phyloP scores from a whole-genome alignment of 164 flowering plant species.

The Tinospora cordifolia region DNA sequence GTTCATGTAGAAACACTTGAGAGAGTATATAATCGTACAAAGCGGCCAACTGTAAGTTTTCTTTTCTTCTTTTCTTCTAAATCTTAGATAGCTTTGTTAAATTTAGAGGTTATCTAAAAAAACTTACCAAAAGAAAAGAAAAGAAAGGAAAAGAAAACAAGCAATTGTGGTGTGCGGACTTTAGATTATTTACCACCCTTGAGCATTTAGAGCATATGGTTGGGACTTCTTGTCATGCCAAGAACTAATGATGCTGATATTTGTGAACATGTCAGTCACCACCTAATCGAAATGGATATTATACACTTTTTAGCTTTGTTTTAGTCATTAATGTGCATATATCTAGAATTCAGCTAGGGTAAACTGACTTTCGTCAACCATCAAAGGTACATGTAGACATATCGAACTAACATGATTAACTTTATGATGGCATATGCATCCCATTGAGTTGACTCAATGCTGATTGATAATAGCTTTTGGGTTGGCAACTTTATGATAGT shows the following conservation, averaged over 20 bases:
- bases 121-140: neutral
- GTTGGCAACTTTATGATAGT: too few species aligned
- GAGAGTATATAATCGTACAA: slow-evolving; percentile 64
- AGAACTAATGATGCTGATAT: neutral
- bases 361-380: too few species aligned
- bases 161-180: too few species aligned
- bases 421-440: too few species aligned
- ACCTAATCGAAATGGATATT: neutral
- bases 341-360: neutral
- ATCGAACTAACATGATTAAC: too few species aligned
- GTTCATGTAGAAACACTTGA: slow-evolving; percentile 78
- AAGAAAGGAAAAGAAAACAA: too few species aligned
- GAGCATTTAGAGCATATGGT: neutral
- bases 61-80: neutral
- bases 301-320: neutral
- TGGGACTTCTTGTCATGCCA: too few species aligned
- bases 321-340: neutral
- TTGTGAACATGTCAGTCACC: neutral
- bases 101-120: neutral
- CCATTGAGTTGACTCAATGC: too few species aligned
- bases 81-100: neutral
- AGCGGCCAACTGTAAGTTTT: slow-evolving; percentile 87
- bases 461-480: too few species aligned
- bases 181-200: too few species aligned
- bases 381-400: too few species aligned